Conservation (phyloP, 768 basidiomycete genomes). For the Mrakia frigida region DNA sequence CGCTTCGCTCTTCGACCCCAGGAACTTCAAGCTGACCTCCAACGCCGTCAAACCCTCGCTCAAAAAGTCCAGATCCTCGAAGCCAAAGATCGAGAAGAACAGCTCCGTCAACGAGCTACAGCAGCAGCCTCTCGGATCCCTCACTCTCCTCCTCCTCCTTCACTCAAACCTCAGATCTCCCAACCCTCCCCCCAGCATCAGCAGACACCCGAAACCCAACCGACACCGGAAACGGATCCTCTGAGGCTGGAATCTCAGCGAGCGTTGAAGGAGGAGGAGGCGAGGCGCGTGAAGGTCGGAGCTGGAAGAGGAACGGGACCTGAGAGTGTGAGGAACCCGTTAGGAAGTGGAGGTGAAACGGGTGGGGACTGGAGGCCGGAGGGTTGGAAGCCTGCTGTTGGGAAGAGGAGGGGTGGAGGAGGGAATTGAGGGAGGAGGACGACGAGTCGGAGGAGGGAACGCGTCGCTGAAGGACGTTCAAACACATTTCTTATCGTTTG, state of each 20-base stretch:
- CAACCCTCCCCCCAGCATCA: not conserved
- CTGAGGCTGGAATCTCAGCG: not conserved
- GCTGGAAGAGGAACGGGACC: not conserved
- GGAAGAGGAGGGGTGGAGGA: not conserved
- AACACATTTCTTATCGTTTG: no score
- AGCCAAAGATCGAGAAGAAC: conserved; percentile 17
- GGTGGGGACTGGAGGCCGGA: conserved; percentile 8
- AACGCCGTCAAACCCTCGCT: not conserved
- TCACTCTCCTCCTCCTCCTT: not conserved
- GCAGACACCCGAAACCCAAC: not conserved
- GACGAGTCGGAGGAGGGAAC: no score
- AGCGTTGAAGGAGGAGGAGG: not conserved
- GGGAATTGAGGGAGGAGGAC: not conserved
- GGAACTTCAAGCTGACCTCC: not conserved
- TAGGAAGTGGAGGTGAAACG: not conserved
- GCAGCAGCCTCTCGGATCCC: not conserved
- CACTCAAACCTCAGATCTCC: not conserved
- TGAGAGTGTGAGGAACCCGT: conserved; percentile 7
- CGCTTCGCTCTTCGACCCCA: not conserved
- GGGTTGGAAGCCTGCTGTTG: conserved; percentile 3
- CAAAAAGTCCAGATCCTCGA: not conserved
- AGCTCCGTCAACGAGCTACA: not conserved
- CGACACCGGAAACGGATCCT: not conserved
- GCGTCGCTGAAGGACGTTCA: no score
- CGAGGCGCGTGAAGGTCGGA: not conserved